phyloP scores from a whole-genome alignment of 208 protist genomes.

The Leishmania guyanensis region DNA sequence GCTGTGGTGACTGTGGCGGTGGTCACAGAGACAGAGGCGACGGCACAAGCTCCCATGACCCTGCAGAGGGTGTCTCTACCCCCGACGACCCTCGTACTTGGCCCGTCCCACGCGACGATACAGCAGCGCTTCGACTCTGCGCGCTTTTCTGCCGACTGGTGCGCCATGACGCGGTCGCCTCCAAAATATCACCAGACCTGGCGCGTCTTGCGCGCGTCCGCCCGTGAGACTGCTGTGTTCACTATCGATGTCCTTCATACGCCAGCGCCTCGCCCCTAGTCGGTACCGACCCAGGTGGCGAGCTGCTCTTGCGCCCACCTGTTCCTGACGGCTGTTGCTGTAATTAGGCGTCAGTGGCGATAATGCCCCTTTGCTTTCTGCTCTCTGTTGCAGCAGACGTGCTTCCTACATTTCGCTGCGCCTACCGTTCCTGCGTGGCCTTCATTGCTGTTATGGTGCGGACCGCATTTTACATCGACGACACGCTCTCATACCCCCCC shows the following conservation, averaged over 20 bases:
- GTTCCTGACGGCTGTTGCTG: background rate
- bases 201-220: background rate
- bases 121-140: constrained; percentile 36
- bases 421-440: background rate
- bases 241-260: background rate
- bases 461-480: background rate
- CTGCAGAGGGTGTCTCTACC: background rate
- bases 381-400: background rate
- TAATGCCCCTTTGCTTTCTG: no score
- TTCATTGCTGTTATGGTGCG: background rate
- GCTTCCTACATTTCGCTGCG: background rate
- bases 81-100: constrained; percentile 6
- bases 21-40: background rate
- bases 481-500: background rate
- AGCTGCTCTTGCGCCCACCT: background rate
- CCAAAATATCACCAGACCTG: constrained; percentile 54
- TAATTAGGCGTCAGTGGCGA: background rate
- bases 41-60: background rate
- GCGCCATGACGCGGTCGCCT: constrained; percentile 40
- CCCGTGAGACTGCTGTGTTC: background rate
- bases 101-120: background rate
- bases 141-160: constrained; percentile 52
- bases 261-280: background rate
- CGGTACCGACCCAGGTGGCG: background rate
- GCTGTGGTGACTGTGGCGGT: background rate